Percentiles rank a stretch among this genome's conserved stretches.
Conservation (phyloP, 1,284 basidiomycete genomes). For the Bjerkandera adusta region DNA sequence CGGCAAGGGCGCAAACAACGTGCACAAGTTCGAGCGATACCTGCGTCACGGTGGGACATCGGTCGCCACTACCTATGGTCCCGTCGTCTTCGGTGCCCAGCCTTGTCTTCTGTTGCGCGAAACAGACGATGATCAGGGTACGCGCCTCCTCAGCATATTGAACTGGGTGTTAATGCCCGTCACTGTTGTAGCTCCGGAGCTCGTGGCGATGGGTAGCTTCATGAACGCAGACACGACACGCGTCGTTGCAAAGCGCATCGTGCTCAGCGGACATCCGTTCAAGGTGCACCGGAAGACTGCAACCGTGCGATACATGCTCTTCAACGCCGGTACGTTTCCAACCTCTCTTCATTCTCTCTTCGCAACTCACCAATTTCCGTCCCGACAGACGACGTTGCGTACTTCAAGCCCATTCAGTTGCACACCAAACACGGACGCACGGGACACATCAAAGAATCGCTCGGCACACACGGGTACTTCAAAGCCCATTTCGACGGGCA, state of each 20-base stretch:
- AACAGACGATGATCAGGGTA: conserved; percentile 63
- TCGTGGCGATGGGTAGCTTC: conserved; percentile 92
- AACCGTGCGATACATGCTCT: conserved; percentile 99
- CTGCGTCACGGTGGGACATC: conserved; percentile 79
- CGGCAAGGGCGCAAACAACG: conserved; percentile 90
- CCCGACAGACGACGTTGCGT: conserved; percentile 78
- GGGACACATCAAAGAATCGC: conserved; percentile 91
- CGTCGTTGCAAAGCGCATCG: conserved; percentile 88
- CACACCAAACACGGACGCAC: conserved; percentile 90
- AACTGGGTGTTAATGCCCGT: not conserved
- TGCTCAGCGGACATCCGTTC: conserved; percentile 95
- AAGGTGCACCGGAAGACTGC: conserved; percentile 98
- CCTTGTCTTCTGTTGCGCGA: conserved; percentile 76
- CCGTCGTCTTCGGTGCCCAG: conserved; percentile 86
- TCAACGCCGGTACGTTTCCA: conserved; percentile 67
- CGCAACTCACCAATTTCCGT: conserved; percentile 13
- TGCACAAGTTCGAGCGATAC: conserved; percentile 97
- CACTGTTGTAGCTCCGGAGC: conserved; percentile 59
- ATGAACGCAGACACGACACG: conserved; percentile 89
- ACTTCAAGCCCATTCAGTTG: conserved; percentile 92
- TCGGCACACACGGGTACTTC: conserved; percentile 99
- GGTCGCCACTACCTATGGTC: conserved; percentile 87
- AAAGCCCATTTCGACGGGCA: conserved; percentile 97
- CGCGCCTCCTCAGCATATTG: conserved; percentile 13
- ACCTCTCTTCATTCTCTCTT: conserved; percentile 1